phyloP scores from a whole-genome alignment of 768 basidiomycete genomes.

The Auricularia sp. region DNA sequence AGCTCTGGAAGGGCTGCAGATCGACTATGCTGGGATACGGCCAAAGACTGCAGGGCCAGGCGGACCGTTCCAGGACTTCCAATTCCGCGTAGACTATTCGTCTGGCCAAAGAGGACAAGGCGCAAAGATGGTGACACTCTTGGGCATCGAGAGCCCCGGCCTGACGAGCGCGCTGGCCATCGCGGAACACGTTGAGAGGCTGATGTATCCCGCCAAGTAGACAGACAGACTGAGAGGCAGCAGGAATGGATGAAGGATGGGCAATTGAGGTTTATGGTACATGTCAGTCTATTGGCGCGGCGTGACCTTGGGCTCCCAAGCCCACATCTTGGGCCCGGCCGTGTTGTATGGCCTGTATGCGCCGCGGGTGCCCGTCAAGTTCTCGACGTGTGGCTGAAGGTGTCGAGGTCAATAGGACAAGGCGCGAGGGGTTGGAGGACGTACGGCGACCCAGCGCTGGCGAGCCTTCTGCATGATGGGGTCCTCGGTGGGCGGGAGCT shows the following conservation, averaged over 20 bases:
- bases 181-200: conserved; percentile 67
- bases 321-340: conserved; percentile 61
- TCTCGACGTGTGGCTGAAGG: conserved; percentile 70
- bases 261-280: background rate
- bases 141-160: conserved; percentile 91
- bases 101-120: conserved; percentile 19
- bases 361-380: conserved; percentile 86
- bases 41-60: conserved; percentile 75
- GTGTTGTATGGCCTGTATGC: conserved; percentile 89
- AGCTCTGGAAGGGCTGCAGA: conserved; percentile 46
- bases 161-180: conserved; percentile 81
- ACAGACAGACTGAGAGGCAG: conserved; percentile 29
- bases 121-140: conserved; percentile 61
- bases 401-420: background rate
- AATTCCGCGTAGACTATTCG: conserved; percentile 56
- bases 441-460: conserved; percentile 77
- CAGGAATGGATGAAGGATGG: conserved; percentile 10
- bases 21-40: conserved; percentile 79
- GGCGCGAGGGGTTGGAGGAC: conserved; percentile 21
- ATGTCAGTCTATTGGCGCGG: conserved; percentile 27
- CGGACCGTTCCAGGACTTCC: conserved; percentile 78
- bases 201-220: conserved; percentile 11
- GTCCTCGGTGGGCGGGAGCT: conserved; percentile 71
- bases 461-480: conserved; percentile 53
- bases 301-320: conserved; percentile 72